Base-by-base conservation (phyloP, 1,284 basidiomycete species). In the Farysia itapuensis region DNA sequence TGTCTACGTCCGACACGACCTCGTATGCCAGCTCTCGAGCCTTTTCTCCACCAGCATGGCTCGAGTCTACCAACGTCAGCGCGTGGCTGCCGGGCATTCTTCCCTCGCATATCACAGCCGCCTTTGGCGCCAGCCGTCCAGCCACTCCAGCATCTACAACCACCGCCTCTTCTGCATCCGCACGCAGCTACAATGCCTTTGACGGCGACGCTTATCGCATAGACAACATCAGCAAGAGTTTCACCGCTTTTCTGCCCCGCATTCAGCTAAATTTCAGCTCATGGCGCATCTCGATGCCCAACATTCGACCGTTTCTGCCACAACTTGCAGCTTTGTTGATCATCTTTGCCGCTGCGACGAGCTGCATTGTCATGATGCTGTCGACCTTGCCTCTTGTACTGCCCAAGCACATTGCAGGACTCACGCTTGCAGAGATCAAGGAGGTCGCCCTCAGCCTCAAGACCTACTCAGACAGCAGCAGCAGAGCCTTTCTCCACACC, bases 381-480 rank as follows among this genome's bases (percentile, higher is more conserved):
- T 64, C 64, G 2, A 75, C 71, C 2, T 35, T 76, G n/a, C 74
- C 74, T 7, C 47, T 76, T 11, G 53, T 47, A 13, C 42, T 76
- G 21, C 74, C 74, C 2, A 58, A 59, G 32, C 64, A 75, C 41
- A 49, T 76, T 36, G 57, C 72, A n/a, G 48, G 61, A 25, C 54
- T 76, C 14, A 74, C 68, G 11, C 44, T 76, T 5, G 41, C 48
- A 23, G 74, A 76, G 48, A 74, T 76, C 39, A 64, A 67, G 31
- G 65, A 70, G 31, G 44, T 74, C 29, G 71, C 67, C 16, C 45
- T 56, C 29, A 46, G 45, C 16, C 56, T 76, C n/a, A 56, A 64
- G 44, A 30, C 32, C 14, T 76, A 76, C 29, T 54, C 70, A 18
- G 42, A 59, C 39, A 60, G 58, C 47, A 64, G 48, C 33, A 31